Percentiles rank a stretch among this genome's conserved stretches.
These are phyloP conservation scores for Zalerion maritima DNA, from an alignment of 495 filamentous ascomycete species.

Conservation along the genomic window DNA sequence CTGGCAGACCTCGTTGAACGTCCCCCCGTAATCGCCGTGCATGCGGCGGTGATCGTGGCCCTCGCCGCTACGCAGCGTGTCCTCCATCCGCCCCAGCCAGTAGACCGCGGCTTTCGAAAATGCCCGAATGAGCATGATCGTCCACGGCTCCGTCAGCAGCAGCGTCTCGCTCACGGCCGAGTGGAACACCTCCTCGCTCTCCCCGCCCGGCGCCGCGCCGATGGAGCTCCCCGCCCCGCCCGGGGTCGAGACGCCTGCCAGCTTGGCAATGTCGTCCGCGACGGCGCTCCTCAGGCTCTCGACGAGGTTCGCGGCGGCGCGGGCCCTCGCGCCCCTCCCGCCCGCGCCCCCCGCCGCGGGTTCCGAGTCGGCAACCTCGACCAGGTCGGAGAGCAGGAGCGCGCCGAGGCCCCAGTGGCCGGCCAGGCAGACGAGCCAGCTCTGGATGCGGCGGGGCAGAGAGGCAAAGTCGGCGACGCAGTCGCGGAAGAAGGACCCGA, in stretches of 20 bases:
- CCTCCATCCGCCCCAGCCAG: constrained; percentile 11
- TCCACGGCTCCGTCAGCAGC: constrained; percentile 31
- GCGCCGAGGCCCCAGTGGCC: constrained; percentile 34
- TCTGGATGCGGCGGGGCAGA: constrained; percentile 29
- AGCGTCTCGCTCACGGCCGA: constrained; percentile 20
- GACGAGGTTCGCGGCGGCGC: constrained; percentile 14
- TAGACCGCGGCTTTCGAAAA: constrained; percentile 26
- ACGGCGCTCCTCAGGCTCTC: constrained; percentile 17
- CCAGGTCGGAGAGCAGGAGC: constrained; percentile 28
- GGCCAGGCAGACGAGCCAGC: constrained; percentile 31
- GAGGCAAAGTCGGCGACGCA: constrained; percentile 25
- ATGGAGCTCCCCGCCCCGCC: constrained; percentile 6
- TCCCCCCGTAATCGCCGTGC: constrained; percentile 2
- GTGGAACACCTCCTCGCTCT: constrained; percentile 13
- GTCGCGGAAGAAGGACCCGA: constrained; percentile 28
- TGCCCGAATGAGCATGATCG: constrained; percentile 25
- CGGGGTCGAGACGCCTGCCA: constrained; percentile 19
- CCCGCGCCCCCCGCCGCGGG: constrained; percentile 14
- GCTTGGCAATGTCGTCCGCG: constrained; percentile 20
- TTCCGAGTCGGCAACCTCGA: constrained; percentile 21
- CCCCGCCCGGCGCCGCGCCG: no score
- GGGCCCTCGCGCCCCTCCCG: no score
- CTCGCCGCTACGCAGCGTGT: constrained; percentile 2
- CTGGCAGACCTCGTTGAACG: constrained; percentile 7
- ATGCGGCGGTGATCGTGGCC: constrained; percentile 3